Evolutionary conservation across 1,284 basidiomycete genomes (phyloP), one percentile per base, ranked within the genome.

Genomic region (Trichosporon sp.): DNA sequence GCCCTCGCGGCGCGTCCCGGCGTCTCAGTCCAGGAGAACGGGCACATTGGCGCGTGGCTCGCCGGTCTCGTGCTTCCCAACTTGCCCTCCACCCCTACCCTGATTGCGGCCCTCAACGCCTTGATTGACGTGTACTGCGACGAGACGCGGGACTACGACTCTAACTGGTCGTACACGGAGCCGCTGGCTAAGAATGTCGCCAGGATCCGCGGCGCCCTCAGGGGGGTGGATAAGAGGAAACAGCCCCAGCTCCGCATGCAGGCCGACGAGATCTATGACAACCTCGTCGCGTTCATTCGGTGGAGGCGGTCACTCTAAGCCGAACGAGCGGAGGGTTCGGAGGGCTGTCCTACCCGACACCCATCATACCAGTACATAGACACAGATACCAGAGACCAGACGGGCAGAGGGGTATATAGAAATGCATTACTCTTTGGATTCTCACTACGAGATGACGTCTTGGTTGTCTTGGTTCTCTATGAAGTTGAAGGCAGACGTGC

Each of bases 71-170:
- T 63, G 7, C 31, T 63, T 4, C 54, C 68, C 14, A 68, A 73
- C 12, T 35, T 88, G 88, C 10, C 72, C 78, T 76, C 90, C 72
- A 86, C 87, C 59, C 74, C 83, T 32, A 87, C 91, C 0, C 86
- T 92, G 70, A 87, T 98, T 19, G 93, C 96, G 77, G 89, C 90
- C 0, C 85, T 91, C 38, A 95, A 96, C 46, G 92, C 92, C 32
- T 83, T 98, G 65, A 93, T 98, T 75, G 96, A 98, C 82, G 91
- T 96, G 66, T 99, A 93, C 83, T 93, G 95, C 1, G 96, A 99
- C 84, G 97, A 99, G 83, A 88, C 85, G 8, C 84, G 89, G 66
- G 87, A 90, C 0, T 97, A 92, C 81, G 96, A 99, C 83, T 77
- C 88, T 70, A 80, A 89, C 63, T 87, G 75, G 81, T 88, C 78